Evolutionary conservation across 2,329 filamentous ascomycete genomes (phyloP), one percentile per base, ranked within the genome.

Genomic region (Microdochium paspali): DNA sequence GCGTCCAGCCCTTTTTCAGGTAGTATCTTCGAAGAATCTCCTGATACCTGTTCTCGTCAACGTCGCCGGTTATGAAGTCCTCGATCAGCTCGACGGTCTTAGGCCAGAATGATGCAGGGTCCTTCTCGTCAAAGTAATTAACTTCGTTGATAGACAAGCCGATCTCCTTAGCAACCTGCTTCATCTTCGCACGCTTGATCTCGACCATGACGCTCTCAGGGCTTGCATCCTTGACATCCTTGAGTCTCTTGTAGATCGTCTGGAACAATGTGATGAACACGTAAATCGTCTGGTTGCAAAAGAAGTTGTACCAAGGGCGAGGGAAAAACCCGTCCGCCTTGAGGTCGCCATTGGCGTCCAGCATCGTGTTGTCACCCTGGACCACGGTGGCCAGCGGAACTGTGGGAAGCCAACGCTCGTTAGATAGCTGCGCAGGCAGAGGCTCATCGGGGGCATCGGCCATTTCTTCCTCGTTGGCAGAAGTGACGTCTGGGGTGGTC

Each of bases 211-310:
- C 90, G 42, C 83, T 79, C 3, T 78, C 74, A 57, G 87, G 85
- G 59, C 84, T 84, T n/a, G 35, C 35, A 49, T 84, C 75, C 70
- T 97, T 97, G 64, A 97, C 81, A 51, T 86, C 85, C 52, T 85
- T 74, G 13, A 98, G 75, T 35, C 93, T 83, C 58, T 83, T 80
- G 67, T 95, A 97, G 4, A 98, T 72, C n/a, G 85, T 86, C 61
- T 95, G 82, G 63, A 98, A 93, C 51, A 95, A 84, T 56, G 85
- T 87, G 71, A 98, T 86, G 74, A 98, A 97, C 66, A 93, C 90
- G 62, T 90, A 95, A 50, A 98, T 84, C 3, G 85, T 88, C 58
- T 89, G 80, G 64, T 96, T 97, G 63, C 84, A 85, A 70, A 94
- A 98, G 62, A 97, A 81, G 61, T 91, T 91, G 71, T 89, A 95